phyloP scores from a whole-genome alignment of 2,329 filamentous ascomycete genomes.

The Neonectria coccinea region DNA sequence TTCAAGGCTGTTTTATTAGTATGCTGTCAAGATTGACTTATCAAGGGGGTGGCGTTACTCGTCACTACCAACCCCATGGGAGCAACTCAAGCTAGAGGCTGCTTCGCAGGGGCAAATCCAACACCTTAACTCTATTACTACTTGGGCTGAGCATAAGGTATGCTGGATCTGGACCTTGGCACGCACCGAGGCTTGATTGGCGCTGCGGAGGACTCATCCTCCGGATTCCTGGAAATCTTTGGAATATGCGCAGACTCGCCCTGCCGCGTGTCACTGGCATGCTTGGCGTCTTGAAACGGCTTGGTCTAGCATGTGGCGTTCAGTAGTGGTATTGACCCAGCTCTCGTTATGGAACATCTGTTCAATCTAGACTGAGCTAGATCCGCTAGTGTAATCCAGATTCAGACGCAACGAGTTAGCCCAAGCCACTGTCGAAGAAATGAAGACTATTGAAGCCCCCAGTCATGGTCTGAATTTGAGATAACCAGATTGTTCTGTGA shows the following conservation, averaged over 20 bases:
- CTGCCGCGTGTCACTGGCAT: neutral
- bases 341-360: neutral
- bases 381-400: neutral
- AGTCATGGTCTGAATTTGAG: neutral
- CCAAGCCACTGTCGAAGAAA: neutral
- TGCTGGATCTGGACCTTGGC: neutral
- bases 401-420: neutral
- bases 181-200: neutral
- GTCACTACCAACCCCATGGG: neutral
- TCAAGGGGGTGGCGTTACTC: neutral
- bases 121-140: neutral
- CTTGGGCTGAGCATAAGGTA: neutral
- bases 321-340: neutral
- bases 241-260: neutral
- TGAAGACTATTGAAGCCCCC: neutral
- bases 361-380: neutral
- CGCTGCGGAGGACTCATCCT: neutral
- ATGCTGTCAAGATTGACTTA: too few relatives aligned
- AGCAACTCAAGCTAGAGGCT: neutral
- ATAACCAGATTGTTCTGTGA: neutral
- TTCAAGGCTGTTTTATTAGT: too few relatives aligned
- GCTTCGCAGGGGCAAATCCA: neutral
- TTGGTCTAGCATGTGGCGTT: neutral
- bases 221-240: neutral
- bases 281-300: neutral